These are phyloP conservation scores for Collybia sp. DNA, from an alignment of 768 basidiomycete genomes.

Conservation along the genomic window DNA sequence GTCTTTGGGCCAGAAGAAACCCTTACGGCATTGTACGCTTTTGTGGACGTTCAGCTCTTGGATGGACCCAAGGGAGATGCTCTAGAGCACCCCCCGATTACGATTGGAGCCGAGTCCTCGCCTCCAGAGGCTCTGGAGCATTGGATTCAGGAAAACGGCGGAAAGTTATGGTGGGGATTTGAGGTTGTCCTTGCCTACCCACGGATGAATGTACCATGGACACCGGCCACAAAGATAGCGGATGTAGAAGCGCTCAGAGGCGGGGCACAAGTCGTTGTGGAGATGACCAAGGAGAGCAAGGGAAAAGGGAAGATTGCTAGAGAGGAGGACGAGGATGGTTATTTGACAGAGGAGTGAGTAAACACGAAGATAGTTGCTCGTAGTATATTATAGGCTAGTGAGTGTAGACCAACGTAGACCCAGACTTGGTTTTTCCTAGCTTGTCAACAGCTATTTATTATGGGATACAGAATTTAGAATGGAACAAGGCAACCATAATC, in stretches of 20 bases:
- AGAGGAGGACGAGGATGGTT: conserved; percentile 45
- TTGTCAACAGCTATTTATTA: neutral
- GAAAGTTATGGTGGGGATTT: conserved; percentile 68
- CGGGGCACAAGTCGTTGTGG: conserved; percentile 63
- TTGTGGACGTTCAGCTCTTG: conserved; percentile 60
- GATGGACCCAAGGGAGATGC: conserved; percentile 31
- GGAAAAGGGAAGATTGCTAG: conserved; percentile 9
- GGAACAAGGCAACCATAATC: conserved; percentile 5
- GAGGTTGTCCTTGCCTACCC: conserved; percentile 67
- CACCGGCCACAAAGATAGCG: conserved; percentile 27
- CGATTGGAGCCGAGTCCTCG: too few relatives aligned
- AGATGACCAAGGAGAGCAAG: conserved; percentile 26
- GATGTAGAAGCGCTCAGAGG: conserved; percentile 47
- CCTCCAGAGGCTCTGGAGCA: conserved; percentile 31
- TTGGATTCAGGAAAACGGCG: conserved; percentile 27
- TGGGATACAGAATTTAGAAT: neutral
- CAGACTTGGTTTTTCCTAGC: neutral
- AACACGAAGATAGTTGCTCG: neutral
- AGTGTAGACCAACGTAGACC: neutral
- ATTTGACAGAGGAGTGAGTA: conserved; percentile 48
- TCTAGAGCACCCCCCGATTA: conserved; percentile 35
- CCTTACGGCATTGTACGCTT: conserved; percentile 66
- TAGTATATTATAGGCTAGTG: neutral
- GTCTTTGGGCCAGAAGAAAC: conserved; percentile 45
- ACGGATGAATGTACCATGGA: conserved; percentile 55